These are phyloP conservation scores for Gracilaria gracilis DNA, from an alignment of 23 red algal genomes.

Conservation along the genomic window DNA sequence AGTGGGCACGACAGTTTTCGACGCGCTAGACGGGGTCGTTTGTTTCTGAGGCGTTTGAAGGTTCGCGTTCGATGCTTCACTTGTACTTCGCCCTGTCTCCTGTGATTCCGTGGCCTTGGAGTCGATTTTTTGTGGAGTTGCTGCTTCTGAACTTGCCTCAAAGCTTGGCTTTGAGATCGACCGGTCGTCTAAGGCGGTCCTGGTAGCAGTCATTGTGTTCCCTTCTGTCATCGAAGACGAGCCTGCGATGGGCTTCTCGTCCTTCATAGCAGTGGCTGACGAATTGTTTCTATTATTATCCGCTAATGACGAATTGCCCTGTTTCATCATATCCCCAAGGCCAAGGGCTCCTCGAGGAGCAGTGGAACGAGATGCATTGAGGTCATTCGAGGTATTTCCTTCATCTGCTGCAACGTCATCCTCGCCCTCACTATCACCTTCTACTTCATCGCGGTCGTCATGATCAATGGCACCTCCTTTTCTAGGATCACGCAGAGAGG, in stretches of 20 bases:
- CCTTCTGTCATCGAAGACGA: background rate
- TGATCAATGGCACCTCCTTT: background rate
- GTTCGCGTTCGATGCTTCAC: background rate
- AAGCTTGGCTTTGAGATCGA: background rate
- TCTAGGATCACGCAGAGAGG: constrained; percentile 10
- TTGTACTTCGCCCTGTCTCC: background rate
- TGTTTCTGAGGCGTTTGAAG: constrained; percentile 3
- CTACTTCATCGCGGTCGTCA: constrained; percentile 39
- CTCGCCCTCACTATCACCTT: constrained; percentile 62
- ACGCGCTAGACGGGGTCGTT: background rate
- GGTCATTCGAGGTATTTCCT: background rate
- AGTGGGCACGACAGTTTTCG: background rate
- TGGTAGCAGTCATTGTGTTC: background rate
- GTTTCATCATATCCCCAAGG: background rate
- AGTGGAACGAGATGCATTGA: too few relatives aligned
- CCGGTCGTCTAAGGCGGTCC: background rate
- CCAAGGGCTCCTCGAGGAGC: background rate
- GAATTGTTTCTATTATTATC: background rate
- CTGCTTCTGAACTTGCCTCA: background rate
- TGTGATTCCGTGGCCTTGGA: background rate
- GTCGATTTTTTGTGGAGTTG: background rate
- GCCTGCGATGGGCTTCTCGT: background rate
- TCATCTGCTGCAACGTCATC: background rate
- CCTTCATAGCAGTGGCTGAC: background rate
- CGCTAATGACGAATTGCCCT: background rate